These are phyloP conservation scores for Fusarium sp. DNA, from an alignment of 2,329 filamentous ascomycete species.

Conservation along the genomic window DNA sequence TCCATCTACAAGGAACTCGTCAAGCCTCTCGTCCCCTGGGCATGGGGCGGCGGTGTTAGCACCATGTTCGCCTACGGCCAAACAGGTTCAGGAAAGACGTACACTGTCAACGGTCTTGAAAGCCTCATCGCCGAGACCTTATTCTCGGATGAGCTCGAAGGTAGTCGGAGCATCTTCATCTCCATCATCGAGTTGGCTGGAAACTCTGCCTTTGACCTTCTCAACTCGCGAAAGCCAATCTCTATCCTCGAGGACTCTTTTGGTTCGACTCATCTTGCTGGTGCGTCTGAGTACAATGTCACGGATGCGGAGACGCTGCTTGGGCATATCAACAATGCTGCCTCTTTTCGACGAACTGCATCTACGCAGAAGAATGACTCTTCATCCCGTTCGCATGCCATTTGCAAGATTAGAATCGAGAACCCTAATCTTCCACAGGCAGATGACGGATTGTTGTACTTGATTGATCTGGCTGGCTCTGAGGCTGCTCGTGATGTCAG, in stretches of 20 bases:
- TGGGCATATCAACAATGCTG: conserved; percentile 49
- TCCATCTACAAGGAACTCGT: conserved; percentile 54
- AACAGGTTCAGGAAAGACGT: conserved; percentile 59
- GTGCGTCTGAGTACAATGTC: conserved; percentile 52
- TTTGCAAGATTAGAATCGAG: conserved; percentile 57
- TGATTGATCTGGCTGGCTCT: conserved; percentile 59
- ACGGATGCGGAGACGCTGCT: conserved; percentile 43
- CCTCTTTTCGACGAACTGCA: conserved; percentile 52
- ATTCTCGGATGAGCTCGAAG: conserved; percentile 40
- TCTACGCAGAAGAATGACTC: conserved; percentile 56
- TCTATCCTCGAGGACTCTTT: conserved; percentile 57
- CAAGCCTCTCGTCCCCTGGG: conserved; percentile 54
- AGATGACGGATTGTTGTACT: conserved; percentile 55
- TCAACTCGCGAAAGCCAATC: conserved; percentile 53
- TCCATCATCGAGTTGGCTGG: conserved; percentile 53
- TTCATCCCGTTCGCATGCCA: conserved; percentile 58
- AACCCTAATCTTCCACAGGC: conserved; percentile 41
- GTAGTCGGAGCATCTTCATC: conserved; percentile 46
- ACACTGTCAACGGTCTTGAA: conserved; percentile 54
- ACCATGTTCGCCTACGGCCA: conserved; percentile 61
- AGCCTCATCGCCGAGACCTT: conserved; percentile 50
- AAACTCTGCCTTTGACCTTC: conserved; percentile 50
- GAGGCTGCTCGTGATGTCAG: conserved; percentile 56
- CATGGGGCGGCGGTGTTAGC: conserved; percentile 56
- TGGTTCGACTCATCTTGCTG: conserved; percentile 55